Percentiles rank a stretch among this genome's conserved stretches.
Conservation (phyloP, 306 rosid species). For the Adenanthera pavonina region DNA sequence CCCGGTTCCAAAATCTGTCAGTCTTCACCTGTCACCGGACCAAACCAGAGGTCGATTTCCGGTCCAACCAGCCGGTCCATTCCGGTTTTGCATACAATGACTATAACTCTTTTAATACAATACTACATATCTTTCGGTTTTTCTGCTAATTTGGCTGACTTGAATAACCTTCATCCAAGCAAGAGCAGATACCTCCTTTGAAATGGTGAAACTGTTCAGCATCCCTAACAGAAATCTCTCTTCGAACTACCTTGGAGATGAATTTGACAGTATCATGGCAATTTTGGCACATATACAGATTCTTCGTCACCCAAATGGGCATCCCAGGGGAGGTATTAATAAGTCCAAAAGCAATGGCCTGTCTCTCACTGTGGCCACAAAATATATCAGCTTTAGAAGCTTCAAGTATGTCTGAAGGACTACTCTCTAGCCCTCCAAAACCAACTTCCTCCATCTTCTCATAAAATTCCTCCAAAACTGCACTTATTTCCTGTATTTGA, state of each 20-base stretch:
- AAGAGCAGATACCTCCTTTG: constrained; percentile 86
- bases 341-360: constrained; percentile 76
- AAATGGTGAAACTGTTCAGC: constrained; percentile 85
- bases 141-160: constrained; percentile 38
- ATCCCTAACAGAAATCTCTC: constrained; percentile 87
- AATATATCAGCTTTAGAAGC: constrained; percentile 87
- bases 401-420: constrained; percentile 53
- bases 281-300: constrained; percentile 81
- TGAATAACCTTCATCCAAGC: constrained; percentile 78
- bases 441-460: constrained; percentile 69
- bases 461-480: constrained; percentile 70
- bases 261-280: constrained; percentile 77
- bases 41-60: too few species aligned
- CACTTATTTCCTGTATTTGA: constrained; percentile 63
- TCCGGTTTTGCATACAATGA: too few species aligned
- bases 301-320: constrained; percentile 89
- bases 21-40: too few species aligned
- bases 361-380: constrained; percentile 94
- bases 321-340: constrained; percentile 82
- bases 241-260: constrained; percentile 73
- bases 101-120: background rate
- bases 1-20: too few species aligned
- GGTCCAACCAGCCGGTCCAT: too few species aligned
- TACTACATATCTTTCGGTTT: constrained; percentile 35
- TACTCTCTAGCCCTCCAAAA: constrained; percentile 45